Evolutionary conservation across 768 basidiomycete species (phyloP), one percentile per base, ranked within the genome.

Genomic region (Russula olivacea): DNA sequence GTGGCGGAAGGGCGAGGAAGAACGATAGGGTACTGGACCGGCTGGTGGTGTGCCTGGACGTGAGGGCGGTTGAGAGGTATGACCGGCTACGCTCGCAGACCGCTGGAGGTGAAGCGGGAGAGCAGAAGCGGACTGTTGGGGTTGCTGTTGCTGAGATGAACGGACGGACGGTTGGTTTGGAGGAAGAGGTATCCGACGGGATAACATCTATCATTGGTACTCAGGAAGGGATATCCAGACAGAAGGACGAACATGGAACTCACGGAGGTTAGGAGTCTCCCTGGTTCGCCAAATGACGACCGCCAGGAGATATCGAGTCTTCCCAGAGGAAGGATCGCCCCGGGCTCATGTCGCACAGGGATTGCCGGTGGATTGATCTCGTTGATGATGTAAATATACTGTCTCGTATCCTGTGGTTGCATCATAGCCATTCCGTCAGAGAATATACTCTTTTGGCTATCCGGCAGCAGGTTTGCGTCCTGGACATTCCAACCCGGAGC

Each of bases 241-340:
- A 30, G 30, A 51, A 45, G 15, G 43, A 21, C 9, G 51, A 32
- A 25, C 2, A 14, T 11, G 6, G 8, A 3, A 69, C 81, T 64
- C 69, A 83, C 83, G 10, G 93, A 94, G 2, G 94, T 96, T 34
- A 95, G 76, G 2, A 98, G 78, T 32, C 92, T 81, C 0, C 94
- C 95, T 30, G 87, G 87, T 75, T 95, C 91, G 10, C 91, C 91
- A 66, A 87, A 88, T 3, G 84, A 82, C 8, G 93, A 92, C 50
- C 85, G 77, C 95, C 95, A 98, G 14, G 84, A 83, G 50, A 98
- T 87, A 70, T 97, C 93, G 25, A 96, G 78, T 61, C 89, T 79
- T n/a, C 93, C 93, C 4, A 97, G 81, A 17, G 91, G 83, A 19
- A 95, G 80, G 47, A 87, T 76, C 25, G 80, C 80, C 2, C 95